These are phyloP conservation scores for Lentinula boryana DNA, from an alignment of 768 basidiomycete genomes.

Conservation along the genomic window DNA sequence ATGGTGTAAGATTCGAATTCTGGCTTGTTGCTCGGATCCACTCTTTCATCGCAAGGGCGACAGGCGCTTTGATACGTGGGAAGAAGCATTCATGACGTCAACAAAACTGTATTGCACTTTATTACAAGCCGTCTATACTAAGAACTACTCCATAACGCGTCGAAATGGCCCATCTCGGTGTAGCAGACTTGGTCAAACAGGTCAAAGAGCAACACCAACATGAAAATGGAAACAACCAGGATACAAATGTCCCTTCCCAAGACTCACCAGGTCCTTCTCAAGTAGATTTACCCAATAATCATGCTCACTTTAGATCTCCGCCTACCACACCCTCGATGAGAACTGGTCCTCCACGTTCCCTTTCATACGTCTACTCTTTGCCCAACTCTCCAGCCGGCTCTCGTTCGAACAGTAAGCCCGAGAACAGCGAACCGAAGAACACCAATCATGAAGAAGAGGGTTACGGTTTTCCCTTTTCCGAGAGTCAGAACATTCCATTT, in stretches of 20 bases:
- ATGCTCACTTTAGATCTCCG: slow-evolving; percentile 15
- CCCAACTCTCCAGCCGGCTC: slow-evolving; percentile 33
- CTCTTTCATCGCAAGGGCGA: no score
- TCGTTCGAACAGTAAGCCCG: slow-evolving; percentile 18
- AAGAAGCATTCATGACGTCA: not conserved
- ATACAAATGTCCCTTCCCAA: not conserved
- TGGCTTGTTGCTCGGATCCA: not conserved
- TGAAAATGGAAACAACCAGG: not conserved
- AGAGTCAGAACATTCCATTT: slow-evolving; percentile 32
- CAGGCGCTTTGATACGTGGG: not conserved
- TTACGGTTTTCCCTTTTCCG: slow-evolving; percentile 23
- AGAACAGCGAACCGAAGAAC: slow-evolving; percentile 22
- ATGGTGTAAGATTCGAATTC: not conserved
- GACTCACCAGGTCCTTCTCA: not conserved
- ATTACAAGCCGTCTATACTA: not conserved
- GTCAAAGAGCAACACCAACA: slow-evolving; percentile 3
- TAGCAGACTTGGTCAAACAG: slow-evolving; percentile 8
- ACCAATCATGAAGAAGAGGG: slow-evolving; percentile 29
- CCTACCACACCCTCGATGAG: slow-evolving; percentile 53
- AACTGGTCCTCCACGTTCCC: slow-evolving; percentile 70
- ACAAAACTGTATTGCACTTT: not conserved
- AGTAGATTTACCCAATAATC: not conserved
- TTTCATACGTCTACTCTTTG: slow-evolving; percentile 58
- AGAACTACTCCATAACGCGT: not conserved
- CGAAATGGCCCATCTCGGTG: not conserved